Evolutionary conservation across 768 basidiomycete genomes (phyloP).

Genomic region (Asterophora lycoperdoides): DNA sequence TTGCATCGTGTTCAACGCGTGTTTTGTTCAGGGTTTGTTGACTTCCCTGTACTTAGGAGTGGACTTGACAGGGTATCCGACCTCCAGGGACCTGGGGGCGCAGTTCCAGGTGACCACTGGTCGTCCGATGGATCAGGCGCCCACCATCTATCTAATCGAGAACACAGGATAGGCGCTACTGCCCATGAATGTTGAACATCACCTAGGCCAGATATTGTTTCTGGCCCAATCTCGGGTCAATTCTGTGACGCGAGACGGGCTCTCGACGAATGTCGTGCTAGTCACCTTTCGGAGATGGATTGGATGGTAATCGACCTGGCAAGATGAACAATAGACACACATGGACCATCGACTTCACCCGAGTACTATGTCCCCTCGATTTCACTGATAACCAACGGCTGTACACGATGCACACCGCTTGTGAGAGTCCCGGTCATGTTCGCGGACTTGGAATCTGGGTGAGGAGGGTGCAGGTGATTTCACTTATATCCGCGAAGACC

Average conservation of each 20-base stretch:
- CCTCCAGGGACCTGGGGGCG: not conserved
- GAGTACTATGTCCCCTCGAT: conserved; percentile 9
- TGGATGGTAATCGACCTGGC: too few relatives aligned
- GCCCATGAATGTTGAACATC: too few relatives aligned
- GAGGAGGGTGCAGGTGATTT: conserved; percentile 6
- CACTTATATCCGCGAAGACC: conserved; percentile 3
- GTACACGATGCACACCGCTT: not conserved
- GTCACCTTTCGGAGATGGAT: too few relatives aligned
- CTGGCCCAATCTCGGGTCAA: not conserved
- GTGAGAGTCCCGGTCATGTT: not conserved
- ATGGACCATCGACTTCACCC: not conserved
- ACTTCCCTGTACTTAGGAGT: conserved; percentile 2
- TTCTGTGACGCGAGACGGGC: not conserved
- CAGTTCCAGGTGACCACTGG: not conserved
- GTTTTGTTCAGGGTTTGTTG: conserved; percentile 8
- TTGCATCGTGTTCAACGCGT: conserved; percentile 21
- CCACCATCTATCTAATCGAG: not conserved
- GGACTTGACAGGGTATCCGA: not conserved
- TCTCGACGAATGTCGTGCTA: too few relatives aligned
- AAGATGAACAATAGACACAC: not conserved
- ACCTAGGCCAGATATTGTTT: not conserved
- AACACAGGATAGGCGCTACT: not conserved
- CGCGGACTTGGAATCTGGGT: conserved; percentile 17
- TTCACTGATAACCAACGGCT: conserved; percentile 7
- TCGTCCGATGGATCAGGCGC: too few relatives aligned